phyloP scores from a whole-genome alignment of 495 filamentous ascomycete genomes.

The Rhizodiscina lignyota region DNA sequence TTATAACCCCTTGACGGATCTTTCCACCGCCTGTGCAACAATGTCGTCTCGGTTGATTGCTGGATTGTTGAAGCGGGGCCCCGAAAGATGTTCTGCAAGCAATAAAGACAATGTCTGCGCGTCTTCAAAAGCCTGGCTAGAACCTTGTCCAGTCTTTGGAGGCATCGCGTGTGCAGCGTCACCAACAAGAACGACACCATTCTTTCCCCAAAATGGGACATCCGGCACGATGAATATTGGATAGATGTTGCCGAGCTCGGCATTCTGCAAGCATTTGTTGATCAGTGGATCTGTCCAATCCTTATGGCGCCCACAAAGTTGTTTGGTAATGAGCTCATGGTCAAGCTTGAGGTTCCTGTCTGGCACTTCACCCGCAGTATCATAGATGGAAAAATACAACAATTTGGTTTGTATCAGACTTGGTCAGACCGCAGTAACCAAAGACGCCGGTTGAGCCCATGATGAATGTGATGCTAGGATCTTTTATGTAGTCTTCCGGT shows the following conservation, averaged over 20 bases:
- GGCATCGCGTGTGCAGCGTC: slow-evolving; percentile 19
- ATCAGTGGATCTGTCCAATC: slow-evolving; percentile 35
- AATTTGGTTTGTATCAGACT: too few relatives aligned
- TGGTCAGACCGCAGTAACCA: slow-evolving; percentile 31
- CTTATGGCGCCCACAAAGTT: slow-evolving; percentile 28
- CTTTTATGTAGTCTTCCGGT: slow-evolving; percentile 11
- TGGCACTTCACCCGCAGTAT: too few relatives aligned
- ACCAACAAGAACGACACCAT: slow-evolving; percentile 15
- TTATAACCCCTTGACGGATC: too few relatives aligned
- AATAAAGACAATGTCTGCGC: slow-evolving; percentile 9
- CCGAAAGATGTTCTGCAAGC: slow-evolving; percentile 7
- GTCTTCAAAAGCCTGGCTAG: slow-evolving; percentile 18
- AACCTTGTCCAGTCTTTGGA: slow-evolving; percentile 20
- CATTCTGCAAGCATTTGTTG: slow-evolving; percentile 22
- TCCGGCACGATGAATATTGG: slow-evolving; percentile 34
- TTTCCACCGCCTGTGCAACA: too few relatives aligned
- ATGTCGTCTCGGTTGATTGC: too few relatives aligned
- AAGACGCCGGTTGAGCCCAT: slow-evolving; percentile 40
- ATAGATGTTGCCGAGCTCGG: slow-evolving; percentile 30
- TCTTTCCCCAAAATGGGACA: slow-evolving; percentile 28
- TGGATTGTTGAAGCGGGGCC: too few relatives aligned
- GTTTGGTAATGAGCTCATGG: slow-evolving; percentile 22
- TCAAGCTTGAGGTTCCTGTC: too few relatives aligned
- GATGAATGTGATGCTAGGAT: slow-evolving; percentile 31
- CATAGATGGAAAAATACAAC: too few relatives aligned